Evolutionary conservation across 2,329 filamentous ascomycete species (phyloP), one percentile per base, ranked within the genome.

Genomic region (Penicillium sp.): DNA sequence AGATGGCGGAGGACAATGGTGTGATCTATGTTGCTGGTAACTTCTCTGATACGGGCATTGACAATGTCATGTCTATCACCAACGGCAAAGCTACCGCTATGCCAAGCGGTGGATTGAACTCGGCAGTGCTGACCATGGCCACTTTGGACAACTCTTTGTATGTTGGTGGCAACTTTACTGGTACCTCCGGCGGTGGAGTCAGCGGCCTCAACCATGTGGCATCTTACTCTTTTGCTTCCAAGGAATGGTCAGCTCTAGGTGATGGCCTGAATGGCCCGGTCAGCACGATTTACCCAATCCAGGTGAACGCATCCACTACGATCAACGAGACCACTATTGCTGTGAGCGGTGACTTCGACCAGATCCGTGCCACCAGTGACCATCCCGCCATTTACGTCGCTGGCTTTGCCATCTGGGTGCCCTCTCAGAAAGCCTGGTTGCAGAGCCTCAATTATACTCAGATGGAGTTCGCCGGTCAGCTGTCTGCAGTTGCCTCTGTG

Each of bases 341-440:
- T 1, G 74, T 98, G 49, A 91, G 84, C 40, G 93, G 93, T 5
- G 76, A 81, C 49, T 98, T 98, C 66, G 77, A 79, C 13, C 74
- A 82, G 44, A 81, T 95, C 51, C 77, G 84, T 23, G 79, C 77
- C 0, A 91, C 89, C 57, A 57, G 74, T 28, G 74, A 75, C 53
- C 84, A 84, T 55, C 67, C 76, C 6, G 78, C 81, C 8, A 76
- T 84, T 23, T 60, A 77, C 7, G 86, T 83, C 0, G 69, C 81
- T 41, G 89, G 90, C 2, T 89, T 98, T 60, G 91, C 89, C 11
- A 76, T 97, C 29, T 98, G 93, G 93, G 85, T 97, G 6, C 87
- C 87, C 3, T 94, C 89, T 3, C 76, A 79, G 51, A 78, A 77
- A 47, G 93, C 93, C 64, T 98, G 93, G 93, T 75, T 98, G 13